Base-by-base conservation (phyloP, 1,284 basidiomycete species). In the Ustilago vetiveriae region DNA sequence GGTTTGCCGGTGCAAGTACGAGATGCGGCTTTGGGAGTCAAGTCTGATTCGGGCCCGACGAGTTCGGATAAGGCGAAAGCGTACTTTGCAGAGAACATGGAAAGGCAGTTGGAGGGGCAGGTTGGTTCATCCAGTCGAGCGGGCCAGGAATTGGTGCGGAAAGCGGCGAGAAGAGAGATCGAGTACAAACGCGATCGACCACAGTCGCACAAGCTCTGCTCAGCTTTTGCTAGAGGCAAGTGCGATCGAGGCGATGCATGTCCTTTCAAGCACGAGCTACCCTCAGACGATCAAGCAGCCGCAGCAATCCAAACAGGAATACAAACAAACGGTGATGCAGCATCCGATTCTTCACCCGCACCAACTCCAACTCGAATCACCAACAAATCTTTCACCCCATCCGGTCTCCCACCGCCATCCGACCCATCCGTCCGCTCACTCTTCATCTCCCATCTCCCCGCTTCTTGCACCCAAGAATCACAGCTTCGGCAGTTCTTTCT, bases 1-100 rank as follows among this genome's bases (percentile, higher is more conserved):
- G 92, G 92, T 16, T 84, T 99, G 40, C 96, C 96, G 2, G 94
- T 94, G 0, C 96, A 99, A 86, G 94, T 98, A 14, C 86, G 96
- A 58, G 96, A 99, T 82, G 95, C 94, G 0, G 96, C 96, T 7
- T 84, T 99, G 40, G 92, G 90, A 10, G 80, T 92, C 37, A 88
- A 92, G 83, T 37, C 36, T 6, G 19, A 37, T 8, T 7, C 9
- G 2, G 36, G 36, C 3, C 36, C 36, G 19, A 90, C 88, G 77
- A 89, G 92, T 72, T 94, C 92, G 78, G 94, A 98, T 78, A 92
- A 98, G 84, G 98, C 98, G 82, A 56, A 82, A 78, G 94, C 98
- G 84, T 98, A 95, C 83, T 97, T 92, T 83, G 95, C 81, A 6
- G 65, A 82, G 48, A 63, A 43, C 9, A 68, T 72, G 87, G 94